Percentiles rank a stretch among this genome's conserved stretches.
phyloP scores from a whole-genome alignment of 1,284 basidiomycete species.

The Leccinum holopus region DNA sequence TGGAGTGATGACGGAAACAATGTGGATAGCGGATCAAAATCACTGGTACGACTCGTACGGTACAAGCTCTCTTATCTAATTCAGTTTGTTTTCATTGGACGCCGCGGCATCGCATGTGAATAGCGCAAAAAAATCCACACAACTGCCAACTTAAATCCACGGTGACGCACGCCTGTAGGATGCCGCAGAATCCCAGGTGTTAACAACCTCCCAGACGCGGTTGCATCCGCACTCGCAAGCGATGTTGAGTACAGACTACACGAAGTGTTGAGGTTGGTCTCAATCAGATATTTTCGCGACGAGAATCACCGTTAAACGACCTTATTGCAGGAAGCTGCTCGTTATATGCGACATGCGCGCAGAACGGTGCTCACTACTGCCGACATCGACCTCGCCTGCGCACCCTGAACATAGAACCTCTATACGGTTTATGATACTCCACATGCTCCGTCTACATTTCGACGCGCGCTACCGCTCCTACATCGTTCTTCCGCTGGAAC shows the following conservation, averaged over 20 bases:
- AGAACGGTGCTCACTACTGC: conserved; percentile 83
- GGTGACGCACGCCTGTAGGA: conserved; percentile 61
- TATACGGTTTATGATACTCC: conserved; percentile 71
- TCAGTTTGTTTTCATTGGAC: background rate
- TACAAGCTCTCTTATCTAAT: background rate
- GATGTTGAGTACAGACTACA: conserved; percentile 98
- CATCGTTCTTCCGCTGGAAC: conserved; percentile 59
- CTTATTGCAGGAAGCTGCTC: conserved; percentile 77
- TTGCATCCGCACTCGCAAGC: conserved; percentile 87
- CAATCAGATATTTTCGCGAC: background rate
- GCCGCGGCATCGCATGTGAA: too few species aligned
- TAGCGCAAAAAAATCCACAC: background rate
- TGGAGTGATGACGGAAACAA: background rate
- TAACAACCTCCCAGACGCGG: conserved; percentile 71
- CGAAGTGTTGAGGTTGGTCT: conserved; percentile 81
- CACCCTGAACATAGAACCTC: conserved; percentile 90
- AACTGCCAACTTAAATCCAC: conserved; percentile 38
- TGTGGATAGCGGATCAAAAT: background rate
- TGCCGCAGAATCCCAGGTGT: conserved; percentile 86
- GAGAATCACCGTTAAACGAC: background rate
- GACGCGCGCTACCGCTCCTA: conserved; percentile 67
- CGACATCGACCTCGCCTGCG: conserved; percentile 95
- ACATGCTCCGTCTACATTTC: conserved; percentile 70
- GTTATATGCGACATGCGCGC: conserved; percentile 95
- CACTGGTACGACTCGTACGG: background rate